A percentile compares a stretch with the other conserved stretches of the same genome.
phyloP scores from a whole-genome alignment of 1,284 basidiomycete species.

The Anthracocystis setariae region DNA sequence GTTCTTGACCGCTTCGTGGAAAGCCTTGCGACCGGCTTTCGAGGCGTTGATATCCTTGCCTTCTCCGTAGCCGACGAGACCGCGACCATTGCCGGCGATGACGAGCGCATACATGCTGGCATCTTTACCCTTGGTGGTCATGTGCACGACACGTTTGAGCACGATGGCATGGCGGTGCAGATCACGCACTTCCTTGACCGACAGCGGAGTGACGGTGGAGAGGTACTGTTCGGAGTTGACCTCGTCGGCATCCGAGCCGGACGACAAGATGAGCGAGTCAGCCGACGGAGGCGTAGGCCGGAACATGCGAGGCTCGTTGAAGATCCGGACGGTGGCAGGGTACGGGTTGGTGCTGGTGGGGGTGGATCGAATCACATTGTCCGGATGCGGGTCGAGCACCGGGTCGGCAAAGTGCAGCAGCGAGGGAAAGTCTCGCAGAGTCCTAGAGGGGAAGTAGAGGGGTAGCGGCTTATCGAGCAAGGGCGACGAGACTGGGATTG shows the following conservation, averaged over 20 bases:
- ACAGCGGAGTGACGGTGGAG: constrained; percentile 62
- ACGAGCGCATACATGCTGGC: constrained; percentile 76
- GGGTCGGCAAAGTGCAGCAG: constrained; percentile 64
- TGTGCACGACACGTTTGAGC: constrained; percentile 75
- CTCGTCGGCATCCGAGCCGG: constrained; percentile 52
- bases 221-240: constrained; percentile 59
- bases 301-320: constrained; percentile 60
- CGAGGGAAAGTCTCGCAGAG: constrained; percentile 55
- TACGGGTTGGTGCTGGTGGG: constrained; percentile 40
- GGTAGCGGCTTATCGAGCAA: constrained; percentile 57
- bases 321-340: constrained; percentile 51
- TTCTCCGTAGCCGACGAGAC: constrained; percentile 88
- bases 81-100: constrained; percentile 83
- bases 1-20: constrained; percentile 79
- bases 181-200: constrained; percentile 54
- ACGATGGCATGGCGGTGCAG: constrained; percentile 63
- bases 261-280: constrained; percentile 53
- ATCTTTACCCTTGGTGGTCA: constrained; percentile 87
- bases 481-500: constrained; percentile 34
- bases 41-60: constrained; percentile 78
- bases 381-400: constrained; percentile 62
- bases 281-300: constrained; percentile 53
- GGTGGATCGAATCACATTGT: constrained; percentile 38
- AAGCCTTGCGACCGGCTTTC: constrained; percentile 76
- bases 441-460: constrained; percentile 43